Evolutionary conservation across 169 alveolate species (phyloP).

Genomic region (Plasmodium adleri): DNA sequence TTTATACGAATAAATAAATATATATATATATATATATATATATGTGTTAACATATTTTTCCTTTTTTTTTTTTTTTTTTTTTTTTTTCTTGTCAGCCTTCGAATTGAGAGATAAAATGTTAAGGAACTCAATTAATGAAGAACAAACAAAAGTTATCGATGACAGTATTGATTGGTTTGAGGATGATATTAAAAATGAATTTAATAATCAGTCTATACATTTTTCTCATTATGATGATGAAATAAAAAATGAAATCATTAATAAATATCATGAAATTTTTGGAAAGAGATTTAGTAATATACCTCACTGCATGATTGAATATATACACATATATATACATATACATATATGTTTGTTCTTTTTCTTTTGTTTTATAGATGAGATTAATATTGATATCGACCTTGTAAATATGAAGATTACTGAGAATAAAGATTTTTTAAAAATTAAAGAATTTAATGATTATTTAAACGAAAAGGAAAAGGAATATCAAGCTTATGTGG

Average conservation of each 20-base stretch:
- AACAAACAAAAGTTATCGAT: slow-evolving; percentile 56
- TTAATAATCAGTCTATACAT: slow-evolving; percentile 22
- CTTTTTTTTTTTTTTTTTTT: neutral
- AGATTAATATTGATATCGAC: slow-evolving; percentile 57
- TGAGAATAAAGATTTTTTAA: slow-evolving; percentile 31
- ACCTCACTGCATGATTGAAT: neutral
- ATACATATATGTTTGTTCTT: neutral
- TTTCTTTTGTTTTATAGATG: slow-evolving; percentile 16
- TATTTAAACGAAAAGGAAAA: slow-evolving; percentile 50
- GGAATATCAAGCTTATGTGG: slow-evolving; percentile 7
- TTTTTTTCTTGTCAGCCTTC: slow-evolving; percentile 12
- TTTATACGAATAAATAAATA: neutral
- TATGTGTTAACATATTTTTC: neutral
- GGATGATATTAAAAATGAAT: slow-evolving; percentile 42
- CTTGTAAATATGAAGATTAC: slow-evolving; percentile 38
- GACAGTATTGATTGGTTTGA: slow-evolving; percentile 75
- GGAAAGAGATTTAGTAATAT: slow-evolving; percentile 28
- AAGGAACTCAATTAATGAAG: slow-evolving; percentile 39
- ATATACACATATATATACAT: neutral
- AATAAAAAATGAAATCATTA: slow-evolving; percentile 55
- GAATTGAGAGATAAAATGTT: slow-evolving; percentile 50
- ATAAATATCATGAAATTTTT: slow-evolving; percentile 57
- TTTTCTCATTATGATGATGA: slow-evolving; percentile 49
- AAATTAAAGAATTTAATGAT: slow-evolving; percentile 60
- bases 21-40: neutral